A percentile compares a stretch with the other conserved stretches of the same genome.
These are phyloP conservation scores for Globisporangium echinulatum DNA, from an alignment of 352 stramenopile species.

Conservation along the genomic window DNA sequence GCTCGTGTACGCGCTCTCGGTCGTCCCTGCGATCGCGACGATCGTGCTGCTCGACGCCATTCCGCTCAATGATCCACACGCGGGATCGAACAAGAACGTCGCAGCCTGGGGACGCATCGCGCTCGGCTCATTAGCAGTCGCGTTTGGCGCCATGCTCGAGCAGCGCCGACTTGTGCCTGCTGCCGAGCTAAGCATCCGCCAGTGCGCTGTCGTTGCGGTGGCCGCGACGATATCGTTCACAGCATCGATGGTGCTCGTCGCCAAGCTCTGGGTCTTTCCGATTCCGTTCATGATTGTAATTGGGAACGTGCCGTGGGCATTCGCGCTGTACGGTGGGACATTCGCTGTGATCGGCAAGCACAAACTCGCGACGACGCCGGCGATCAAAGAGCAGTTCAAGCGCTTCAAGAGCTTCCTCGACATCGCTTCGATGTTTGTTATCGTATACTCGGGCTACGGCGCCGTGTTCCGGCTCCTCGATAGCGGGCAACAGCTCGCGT, in stretches of 20 bases:
- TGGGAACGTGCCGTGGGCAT: neutral
- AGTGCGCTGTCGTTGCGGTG: neutral
- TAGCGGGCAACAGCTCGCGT: slow-evolving; percentile 2
- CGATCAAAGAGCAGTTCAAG: slow-evolving; percentile 2
- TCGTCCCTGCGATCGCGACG: slow-evolving; percentile 8
- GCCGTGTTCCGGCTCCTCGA: slow-evolving; percentile 4
- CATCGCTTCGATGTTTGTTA: neutral
- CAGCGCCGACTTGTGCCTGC: neutral
- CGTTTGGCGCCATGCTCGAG: slow-evolving; percentile 4
- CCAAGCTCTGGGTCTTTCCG: slow-evolving; percentile 6
- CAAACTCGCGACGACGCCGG: slow-evolving; percentile 13
- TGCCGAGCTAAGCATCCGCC: neutral
- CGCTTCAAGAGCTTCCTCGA: slow-evolving; percentile 1
- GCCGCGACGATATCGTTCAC: neutral
- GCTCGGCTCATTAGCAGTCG: neutral
- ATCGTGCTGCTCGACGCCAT: slow-evolving; percentile 10
- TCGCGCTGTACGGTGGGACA: slow-evolving; percentile 3
- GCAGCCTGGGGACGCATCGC: slow-evolving; percentile 1
- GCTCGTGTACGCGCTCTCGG: slow-evolving; percentile 1
- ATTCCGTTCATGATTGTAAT: slow-evolving; percentile 9
- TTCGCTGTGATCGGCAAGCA: slow-evolving; percentile 4
- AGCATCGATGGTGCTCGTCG: neutral
- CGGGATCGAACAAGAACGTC: slow-evolving; percentile 1
- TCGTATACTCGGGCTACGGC: slow-evolving; percentile 8
- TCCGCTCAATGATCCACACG: slow-evolving; percentile 11